Evolutionary conservation across 306 rosid genomes (phyloP).

Genomic region (Prunus salicina): DNA sequence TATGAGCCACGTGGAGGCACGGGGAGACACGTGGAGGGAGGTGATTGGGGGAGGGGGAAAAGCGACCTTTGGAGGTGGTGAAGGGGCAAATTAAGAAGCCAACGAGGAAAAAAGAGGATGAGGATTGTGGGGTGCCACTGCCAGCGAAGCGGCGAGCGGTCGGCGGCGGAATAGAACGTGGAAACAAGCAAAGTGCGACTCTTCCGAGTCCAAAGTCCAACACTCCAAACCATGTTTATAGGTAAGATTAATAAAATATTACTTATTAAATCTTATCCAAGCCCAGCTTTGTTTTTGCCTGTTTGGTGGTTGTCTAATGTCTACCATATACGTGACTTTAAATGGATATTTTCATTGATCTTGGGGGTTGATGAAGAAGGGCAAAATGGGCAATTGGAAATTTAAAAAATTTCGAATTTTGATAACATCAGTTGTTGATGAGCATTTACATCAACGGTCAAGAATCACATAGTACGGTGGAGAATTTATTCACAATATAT

Average conservation of each 20-base stretch:
- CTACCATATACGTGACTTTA: not conserved
- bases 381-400: not conserved
- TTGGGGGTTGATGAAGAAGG: not conserved
- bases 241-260: not conserved
- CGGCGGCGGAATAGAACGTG: constrained; percentile 14
- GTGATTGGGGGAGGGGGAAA: constrained; percentile 20
- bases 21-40: constrained; percentile 5
- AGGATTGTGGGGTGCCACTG: not conserved
- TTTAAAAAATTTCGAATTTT: too few species aligned
- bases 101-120: not conserved
- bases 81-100: constrained; percentile 28
- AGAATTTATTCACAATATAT: too few species aligned
- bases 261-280: constrained; percentile 15
- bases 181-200: not conserved
- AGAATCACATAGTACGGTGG: not conserved
- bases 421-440: not conserved
- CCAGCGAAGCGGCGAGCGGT: constrained; percentile 42
- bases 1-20: constrained; percentile 15
- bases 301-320: not conserved
- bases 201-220: not conserved
- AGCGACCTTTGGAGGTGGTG: constrained; percentile 44
- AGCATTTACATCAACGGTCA: too few species aligned
- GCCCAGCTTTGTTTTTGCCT: not conserved
- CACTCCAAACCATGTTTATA: constrained; percentile 3
- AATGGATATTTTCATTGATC: not conserved